Evolutionary conservation across 2,329 filamentous ascomycete species (phyloP).

Genomic region (Claviceps fusiformis): DNA sequence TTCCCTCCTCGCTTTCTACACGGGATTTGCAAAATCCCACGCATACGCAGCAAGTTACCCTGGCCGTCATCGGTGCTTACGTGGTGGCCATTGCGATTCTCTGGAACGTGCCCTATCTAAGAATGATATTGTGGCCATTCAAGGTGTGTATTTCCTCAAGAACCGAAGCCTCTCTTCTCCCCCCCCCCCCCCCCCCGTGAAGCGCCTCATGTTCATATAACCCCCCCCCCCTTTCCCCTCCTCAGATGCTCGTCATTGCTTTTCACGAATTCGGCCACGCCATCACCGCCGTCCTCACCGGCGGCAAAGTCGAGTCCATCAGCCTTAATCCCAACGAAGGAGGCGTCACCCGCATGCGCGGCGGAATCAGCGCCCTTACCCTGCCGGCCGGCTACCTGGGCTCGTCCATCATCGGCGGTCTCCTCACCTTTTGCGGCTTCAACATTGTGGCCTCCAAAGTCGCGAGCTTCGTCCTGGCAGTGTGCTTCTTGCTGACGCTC

Average conservation of each 20-base stretch:
- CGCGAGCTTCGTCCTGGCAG: constrained; percentile 58
- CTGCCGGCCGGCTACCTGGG: constrained; percentile 69
- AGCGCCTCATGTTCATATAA: neutral
- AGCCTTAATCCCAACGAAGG: constrained; percentile 66
- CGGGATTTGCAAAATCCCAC: constrained; percentile 46
- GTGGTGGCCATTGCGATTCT: constrained; percentile 60
- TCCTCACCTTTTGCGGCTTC: constrained; percentile 69
- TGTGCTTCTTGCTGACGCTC: constrained; percentile 63
- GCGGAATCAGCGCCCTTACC: constrained; percentile 56
- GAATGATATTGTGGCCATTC: constrained; percentile 66
- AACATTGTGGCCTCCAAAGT: constrained; percentile 70
- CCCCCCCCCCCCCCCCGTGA: neutral
- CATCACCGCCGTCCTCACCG: constrained; percentile 57
- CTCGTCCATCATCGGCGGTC: constrained; percentile 60
- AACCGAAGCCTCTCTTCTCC: neutral
- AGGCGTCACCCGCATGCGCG: constrained; percentile 65
- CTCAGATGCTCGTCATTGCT: constrained; percentile 66
- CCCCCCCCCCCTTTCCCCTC: neutral
- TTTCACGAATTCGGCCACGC: constrained; percentile 74
- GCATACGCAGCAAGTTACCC: constrained; percentile 55
- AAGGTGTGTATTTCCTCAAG: constrained; percentile 36
- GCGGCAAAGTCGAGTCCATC: constrained; percentile 61
- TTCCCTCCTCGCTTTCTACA: constrained; percentile 21
- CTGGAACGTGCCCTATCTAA: constrained; percentile 69
- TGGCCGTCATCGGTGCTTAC: constrained; percentile 59